Percentiles rank a stretch among this genome's conserved stretches.
Evolutionary conservation across 164 flowering plant genomes (phyloP).

Genomic region (Macadamia integrifolia): DNA sequence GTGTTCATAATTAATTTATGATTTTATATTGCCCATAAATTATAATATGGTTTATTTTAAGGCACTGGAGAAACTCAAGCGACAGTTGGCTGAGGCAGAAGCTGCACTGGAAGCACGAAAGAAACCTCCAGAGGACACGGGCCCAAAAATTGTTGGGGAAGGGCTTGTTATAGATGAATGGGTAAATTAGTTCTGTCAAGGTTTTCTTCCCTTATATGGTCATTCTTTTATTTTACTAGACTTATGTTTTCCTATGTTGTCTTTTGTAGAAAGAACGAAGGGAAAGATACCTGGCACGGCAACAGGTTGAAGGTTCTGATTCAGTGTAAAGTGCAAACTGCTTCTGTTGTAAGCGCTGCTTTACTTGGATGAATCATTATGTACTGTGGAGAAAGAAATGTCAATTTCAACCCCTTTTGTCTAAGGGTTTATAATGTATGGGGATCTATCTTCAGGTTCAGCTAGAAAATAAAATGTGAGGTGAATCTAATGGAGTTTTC

Average conservation of each 20-base stretch:
- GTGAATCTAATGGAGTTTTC: constrained; percentile 12
- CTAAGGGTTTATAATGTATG: constrained; percentile 2
- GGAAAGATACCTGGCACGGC: constrained; percentile 85
- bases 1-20: constrained; percentile 8
- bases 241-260: background rate
- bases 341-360: constrained; percentile 9
- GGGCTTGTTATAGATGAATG: constrained; percentile 96
- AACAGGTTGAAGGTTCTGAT: constrained; percentile 76
- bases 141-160: constrained; percentile 78
- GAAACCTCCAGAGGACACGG: constrained; percentile 74
- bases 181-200: constrained; percentile 31
- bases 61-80: constrained; percentile 84
- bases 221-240: background rate
- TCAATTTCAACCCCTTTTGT: constrained; percentile 7
- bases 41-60: constrained; percentile 7
- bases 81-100: constrained; percentile 90
- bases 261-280: constrained; percentile 33
- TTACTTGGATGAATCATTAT: constrained; percentile 9
- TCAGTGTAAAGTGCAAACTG: constrained; percentile 39
- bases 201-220: background rate
- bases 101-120: constrained; percentile 75
- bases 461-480: constrained; percentile 10
- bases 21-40: background rate
- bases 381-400: constrained; percentile 7
- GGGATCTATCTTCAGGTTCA: constrained; percentile 8